Base-by-base conservation (phyloP, 495 filamentous ascomycete genomes). In the Corynascus novoguineensis region DNA sequence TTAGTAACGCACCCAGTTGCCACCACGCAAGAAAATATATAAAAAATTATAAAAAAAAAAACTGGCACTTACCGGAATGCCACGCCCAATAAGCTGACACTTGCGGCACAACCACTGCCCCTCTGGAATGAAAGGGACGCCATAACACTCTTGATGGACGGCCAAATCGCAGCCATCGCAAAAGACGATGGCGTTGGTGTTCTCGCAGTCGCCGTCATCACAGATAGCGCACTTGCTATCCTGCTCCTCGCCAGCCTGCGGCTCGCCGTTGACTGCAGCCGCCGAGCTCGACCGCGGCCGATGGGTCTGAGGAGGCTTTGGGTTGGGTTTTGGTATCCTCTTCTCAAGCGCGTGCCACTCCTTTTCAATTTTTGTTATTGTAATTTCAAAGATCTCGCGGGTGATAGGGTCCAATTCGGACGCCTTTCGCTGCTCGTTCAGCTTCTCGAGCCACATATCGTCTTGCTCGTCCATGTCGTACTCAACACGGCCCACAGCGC, bases 381-480 rank as follows among this genome's bases (percentile, higher is more conserved):
- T 92, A 47, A 97, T 90, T 70, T 99, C 93, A 60, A 99, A 96
- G 45, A 97, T 80, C 46, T 95, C 91, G 19, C 90, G 87, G 38
- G 90, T 90, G 60, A 99, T 93, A 0, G 86, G 76, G 45, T 92
- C 88, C 21, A 88, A 80, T 34, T 86, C 83, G 55, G 86, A 78
- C 3, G 78, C 75, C 64, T 85, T 86, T 34, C 95, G 82, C 56
- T 86, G 83, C 7, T 73, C 71, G 64, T 99, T 99, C 60, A 89
- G 83, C 40, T 82, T 81, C 54, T 95, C 87, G 24, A 99, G 76
- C 93, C 95, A 97, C 72, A 91, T 88, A 52, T 95, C 91, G 68
- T 99, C 93, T 66, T 99, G 93, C 71, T 97, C 93, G 65, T 99
- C 93, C 93, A 99, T 97, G 63, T 99, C 93, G 64, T 99, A 99